Conservation (phyloP, 1,284 basidiomycete species). For the Rhodotorula glutinis region DNA sequence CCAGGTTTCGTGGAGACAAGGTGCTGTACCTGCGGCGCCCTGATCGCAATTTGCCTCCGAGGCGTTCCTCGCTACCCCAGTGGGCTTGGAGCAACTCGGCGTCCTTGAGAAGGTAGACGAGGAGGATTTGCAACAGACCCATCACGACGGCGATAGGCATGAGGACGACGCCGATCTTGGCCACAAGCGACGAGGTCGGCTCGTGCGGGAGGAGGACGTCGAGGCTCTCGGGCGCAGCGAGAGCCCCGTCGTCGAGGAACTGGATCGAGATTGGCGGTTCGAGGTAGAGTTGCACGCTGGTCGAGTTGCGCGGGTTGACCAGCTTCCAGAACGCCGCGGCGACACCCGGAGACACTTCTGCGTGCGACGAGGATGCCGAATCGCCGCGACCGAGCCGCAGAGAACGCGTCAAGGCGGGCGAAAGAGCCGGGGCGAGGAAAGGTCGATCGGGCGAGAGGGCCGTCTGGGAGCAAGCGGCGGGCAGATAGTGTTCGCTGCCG, state of each 20-base stretch:
- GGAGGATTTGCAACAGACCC: constrained; percentile 66
- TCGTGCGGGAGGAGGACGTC: constrained; percentile 43
- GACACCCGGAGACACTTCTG: constrained; percentile 33
- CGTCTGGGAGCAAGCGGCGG: constrained; percentile 43
- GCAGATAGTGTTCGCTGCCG: constrained; percentile 43
- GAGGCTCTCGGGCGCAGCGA: constrained; percentile 49
- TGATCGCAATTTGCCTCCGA: constrained; percentile 53
- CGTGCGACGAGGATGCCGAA: constrained; percentile 1
- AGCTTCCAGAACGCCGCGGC: constrained; percentile 65
- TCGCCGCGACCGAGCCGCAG: constrained; percentile 38
- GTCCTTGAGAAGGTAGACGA: constrained; percentile 88
- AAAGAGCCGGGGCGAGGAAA: constrained; percentile 32
- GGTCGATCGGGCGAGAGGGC: constrained; percentile 35
- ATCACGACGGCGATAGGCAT: constrained; percentile 80
- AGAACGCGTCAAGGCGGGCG: constrained; percentile 20
- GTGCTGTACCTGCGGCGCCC: neutral
- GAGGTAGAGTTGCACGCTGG: constrained; percentile 72
- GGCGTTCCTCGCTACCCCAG: constrained; percentile 29
- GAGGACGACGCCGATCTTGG: constrained; percentile 72
- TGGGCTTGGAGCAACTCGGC: constrained; percentile 79
- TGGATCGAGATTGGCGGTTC: constrained; percentile 62
- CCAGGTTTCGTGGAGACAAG: constrained; percentile 4
- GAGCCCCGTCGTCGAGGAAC: constrained; percentile 43
- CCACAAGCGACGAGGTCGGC: constrained; percentile 57
- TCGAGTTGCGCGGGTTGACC: constrained; percentile 68